Conservation (phyloP, 306 rosid species). For the Vigna reflexopilosa region DNA sequence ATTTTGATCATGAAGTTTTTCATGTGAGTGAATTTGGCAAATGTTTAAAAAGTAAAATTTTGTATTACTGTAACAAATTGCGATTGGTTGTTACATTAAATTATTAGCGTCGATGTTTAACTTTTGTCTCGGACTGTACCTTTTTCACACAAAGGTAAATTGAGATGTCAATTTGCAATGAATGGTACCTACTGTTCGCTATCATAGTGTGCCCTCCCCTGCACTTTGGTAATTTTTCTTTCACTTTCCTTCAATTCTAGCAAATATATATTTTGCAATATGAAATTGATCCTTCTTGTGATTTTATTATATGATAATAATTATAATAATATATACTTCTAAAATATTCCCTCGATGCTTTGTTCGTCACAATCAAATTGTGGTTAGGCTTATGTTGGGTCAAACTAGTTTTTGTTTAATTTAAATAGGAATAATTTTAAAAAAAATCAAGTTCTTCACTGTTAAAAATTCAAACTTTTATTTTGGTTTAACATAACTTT, state of each 20-base stretch:
- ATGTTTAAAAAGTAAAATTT: background rate
- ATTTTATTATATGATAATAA: background rate
- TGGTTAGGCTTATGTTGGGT: background rate
- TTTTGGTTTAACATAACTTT: too few species aligned
- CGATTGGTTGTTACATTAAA: conserved; percentile 6
- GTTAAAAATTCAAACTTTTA: too few species aligned
- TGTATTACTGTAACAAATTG: background rate
- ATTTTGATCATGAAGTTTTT: background rate
- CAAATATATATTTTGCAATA: background rate
- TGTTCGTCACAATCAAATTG: background rate
- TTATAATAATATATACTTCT: background rate
- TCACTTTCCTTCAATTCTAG: conserved; percentile 9
- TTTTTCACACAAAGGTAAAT: conserved; percentile 19
- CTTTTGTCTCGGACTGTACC: background rate
- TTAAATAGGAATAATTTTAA: too few species aligned
- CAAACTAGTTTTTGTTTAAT: too few species aligned
- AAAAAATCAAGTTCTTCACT: too few species aligned
- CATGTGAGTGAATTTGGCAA: too few species aligned
- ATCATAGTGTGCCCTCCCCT: background rate
- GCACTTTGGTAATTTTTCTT: conserved; percentile 23
- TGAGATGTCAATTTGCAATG: conserved; percentile 33
- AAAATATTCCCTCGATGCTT: background rate
- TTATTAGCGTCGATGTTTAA: background rate
- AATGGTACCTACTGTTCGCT: conserved; percentile 21
- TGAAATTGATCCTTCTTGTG: background rate